These are phyloP conservation scores for Rosa chinensis DNA, from an alignment of 306 rosid genomes.

Conservation along the genomic window DNA sequence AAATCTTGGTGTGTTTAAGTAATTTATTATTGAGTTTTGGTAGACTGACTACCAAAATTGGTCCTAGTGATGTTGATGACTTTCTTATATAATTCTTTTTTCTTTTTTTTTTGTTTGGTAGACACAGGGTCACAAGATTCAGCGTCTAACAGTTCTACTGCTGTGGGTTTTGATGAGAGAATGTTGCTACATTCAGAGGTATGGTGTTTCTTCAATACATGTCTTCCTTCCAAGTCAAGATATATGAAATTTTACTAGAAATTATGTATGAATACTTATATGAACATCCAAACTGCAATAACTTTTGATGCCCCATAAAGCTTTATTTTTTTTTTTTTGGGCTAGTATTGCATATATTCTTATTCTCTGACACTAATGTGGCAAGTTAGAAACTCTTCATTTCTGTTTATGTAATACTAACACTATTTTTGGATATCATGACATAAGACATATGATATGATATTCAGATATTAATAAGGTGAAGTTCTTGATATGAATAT, in stretches of 20 bases:
- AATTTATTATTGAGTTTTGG: background rate
- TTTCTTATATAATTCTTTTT: constrained; percentile 2
- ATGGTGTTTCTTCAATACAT: constrained; percentile 41
- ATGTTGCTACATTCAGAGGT: constrained; percentile 95
- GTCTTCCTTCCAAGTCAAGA: constrained; percentile 1
- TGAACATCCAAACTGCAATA: background rate
- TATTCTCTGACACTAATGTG: background rate
- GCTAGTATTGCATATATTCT: background rate
- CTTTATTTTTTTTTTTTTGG: background rate
- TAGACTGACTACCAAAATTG: background rate
- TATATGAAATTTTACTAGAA: background rate
- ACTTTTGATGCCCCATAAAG: background rate
- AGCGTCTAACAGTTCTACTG: constrained; percentile 52
- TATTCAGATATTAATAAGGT: background rate
- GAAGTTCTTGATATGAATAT: background rate
- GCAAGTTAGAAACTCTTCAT: constrained; percentile 14
- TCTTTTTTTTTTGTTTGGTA: constrained; percentile 26
- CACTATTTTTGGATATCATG: background rate
- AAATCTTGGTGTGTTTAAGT: too few relatives aligned
- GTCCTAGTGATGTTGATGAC: background rate
- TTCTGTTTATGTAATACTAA: constrained; percentile 26
- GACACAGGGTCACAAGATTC: constrained; percentile 46
- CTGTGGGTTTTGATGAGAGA: constrained; percentile 91
- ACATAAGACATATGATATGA: background rate
- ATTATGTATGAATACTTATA: background rate